Conservation (phyloP, 2,329 filamentous ascomycete genomes). For the Phoma sp. region DNA sequence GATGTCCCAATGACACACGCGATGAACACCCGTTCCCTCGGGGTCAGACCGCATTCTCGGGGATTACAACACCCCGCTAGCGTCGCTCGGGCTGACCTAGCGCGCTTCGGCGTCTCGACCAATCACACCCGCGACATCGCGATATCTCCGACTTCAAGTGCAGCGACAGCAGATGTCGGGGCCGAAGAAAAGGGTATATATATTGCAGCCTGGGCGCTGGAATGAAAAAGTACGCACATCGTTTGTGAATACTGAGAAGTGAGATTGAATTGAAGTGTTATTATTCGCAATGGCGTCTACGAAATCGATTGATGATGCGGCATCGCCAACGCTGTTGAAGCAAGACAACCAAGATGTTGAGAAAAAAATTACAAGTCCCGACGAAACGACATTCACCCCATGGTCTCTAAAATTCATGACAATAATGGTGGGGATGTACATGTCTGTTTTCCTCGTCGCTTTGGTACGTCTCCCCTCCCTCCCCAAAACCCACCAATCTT, state of each 20-base stretch:
- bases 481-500: no score
- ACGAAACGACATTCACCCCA: constrained; percentile 34
- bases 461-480: constrained; percentile 14
- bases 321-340: no score
- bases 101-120: neutral
- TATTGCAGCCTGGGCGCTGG: neutral
- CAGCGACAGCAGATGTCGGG: neutral
- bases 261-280: no score
- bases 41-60: neutral
- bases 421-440: constrained; percentile 33
- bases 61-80: neutral
- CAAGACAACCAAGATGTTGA: no score
- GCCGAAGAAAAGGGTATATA: neutral
- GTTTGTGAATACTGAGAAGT: no score
- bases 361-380: no score
- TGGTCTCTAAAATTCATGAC: constrained; percentile 35
- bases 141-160: constrained; percentile 1
- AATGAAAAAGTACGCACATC: no score
- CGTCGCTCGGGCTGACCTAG: neutral
- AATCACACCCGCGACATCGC: neutral
- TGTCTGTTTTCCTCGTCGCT: constrained; percentile 36
- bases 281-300: neutral
- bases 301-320: neutral
- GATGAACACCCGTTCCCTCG: neutral
- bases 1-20: no score